Percentiles rank a stretch among this genome's conserved stretches.
Conservation (phyloP, 805 yeast species). For the Pichia rugopelliculosa region DNA sequence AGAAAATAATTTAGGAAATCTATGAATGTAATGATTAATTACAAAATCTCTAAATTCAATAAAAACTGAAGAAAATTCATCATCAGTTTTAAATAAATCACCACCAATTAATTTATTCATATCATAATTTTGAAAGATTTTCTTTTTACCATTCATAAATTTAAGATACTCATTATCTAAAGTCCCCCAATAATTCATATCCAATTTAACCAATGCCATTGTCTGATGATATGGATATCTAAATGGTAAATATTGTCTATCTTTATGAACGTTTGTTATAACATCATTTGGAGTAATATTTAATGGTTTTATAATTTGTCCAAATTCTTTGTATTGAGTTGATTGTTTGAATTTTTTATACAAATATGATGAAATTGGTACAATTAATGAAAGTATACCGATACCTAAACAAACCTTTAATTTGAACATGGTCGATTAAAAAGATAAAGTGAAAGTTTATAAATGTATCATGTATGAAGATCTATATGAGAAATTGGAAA, state of each 20-base stretch:
- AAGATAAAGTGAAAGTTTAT: no score
- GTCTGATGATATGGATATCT: slow-evolving; percentile 50
- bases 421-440: not conserved
- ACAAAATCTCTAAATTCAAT: slow-evolving; percentile 38
- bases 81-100: slow-evolving; percentile 31
- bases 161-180: slow-evolving; percentile 39
- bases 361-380: slow-evolving; percentile 7
- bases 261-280: slow-evolving; percentile 16
- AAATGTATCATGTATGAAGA: no score
- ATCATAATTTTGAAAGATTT: slow-evolving; percentile 35
- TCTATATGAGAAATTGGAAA: no score
- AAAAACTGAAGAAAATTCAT: slow-evolving; percentile 30
- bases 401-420: not conserved
- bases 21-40: slow-evolving; percentile 32
- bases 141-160: slow-evolving; percentile 35
- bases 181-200: slow-evolving; percentile 45
- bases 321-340: slow-evolving; percentile 6
- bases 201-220: slow-evolving; percentile 42
- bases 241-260: slow-evolving; percentile 47
- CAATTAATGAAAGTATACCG: slow-evolving; percentile 6
- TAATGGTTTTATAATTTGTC: slow-evolving; percentile 15
- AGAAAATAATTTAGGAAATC: slow-evolving; percentile 40
- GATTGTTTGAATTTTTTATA: not conserved
- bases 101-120: slow-evolving; percentile 23
- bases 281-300: slow-evolving; percentile 16